A percentile compares a stretch with the other conserved stretches of the same genome.
phyloP scores from a whole-genome alignment of 2,329 filamentous ascomycete species.

The Fusarium poae region DNA sequence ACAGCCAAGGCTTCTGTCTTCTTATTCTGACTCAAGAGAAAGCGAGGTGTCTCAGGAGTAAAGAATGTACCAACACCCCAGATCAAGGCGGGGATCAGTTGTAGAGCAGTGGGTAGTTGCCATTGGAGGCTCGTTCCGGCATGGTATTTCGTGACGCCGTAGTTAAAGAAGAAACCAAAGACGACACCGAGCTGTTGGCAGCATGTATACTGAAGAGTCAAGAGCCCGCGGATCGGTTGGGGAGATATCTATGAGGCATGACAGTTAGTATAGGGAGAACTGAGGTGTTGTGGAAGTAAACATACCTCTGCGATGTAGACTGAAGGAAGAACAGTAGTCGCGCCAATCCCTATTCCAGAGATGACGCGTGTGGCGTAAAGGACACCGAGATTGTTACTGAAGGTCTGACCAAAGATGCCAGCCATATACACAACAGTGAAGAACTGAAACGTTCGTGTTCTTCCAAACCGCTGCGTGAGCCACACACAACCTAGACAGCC shows the following conservation, averaged over 20 bases:
- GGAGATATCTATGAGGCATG: slow-evolving; percentile 37
- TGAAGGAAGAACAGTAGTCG: slow-evolving; percentile 48
- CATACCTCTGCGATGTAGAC: slow-evolving; percentile 50
- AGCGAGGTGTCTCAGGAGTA: slow-evolving; percentile 48
- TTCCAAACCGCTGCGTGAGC: slow-evolving; percentile 45
- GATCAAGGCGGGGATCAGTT: slow-evolving; percentile 45
- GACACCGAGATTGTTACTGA: slow-evolving; percentile 47
- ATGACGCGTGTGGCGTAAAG: slow-evolving; percentile 48
- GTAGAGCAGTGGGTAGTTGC: slow-evolving; percentile 48
- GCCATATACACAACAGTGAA: slow-evolving; percentile 54
- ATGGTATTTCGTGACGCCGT: slow-evolving; percentile 51
- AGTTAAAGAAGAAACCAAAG: slow-evolving; percentile 55
- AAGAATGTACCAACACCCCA: slow-evolving; percentile 48
- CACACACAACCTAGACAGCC: slow-evolving; percentile 48
- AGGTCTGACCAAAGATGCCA: slow-evolving; percentile 52
- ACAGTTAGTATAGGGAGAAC: fast-evolving
- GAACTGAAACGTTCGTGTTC: slow-evolving; percentile 43
- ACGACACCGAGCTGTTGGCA: slow-evolving; percentile 53
- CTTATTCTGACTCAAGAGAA: slow-evolving; percentile 43
- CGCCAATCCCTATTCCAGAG: slow-evolving; percentile 46
- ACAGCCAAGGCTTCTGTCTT: slow-evolving; percentile 34
- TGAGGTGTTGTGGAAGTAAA: fast-evolving
- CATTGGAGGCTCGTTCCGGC: slow-evolving; percentile 45
- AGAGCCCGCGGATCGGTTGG: slow-evolving; percentile 49
- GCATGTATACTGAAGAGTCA: slow-evolving; percentile 52